Evolutionary conservation across 1,139 yeast genomes (phyloP).

Genomic region (Pneumocystis oryctolagi): DNA sequence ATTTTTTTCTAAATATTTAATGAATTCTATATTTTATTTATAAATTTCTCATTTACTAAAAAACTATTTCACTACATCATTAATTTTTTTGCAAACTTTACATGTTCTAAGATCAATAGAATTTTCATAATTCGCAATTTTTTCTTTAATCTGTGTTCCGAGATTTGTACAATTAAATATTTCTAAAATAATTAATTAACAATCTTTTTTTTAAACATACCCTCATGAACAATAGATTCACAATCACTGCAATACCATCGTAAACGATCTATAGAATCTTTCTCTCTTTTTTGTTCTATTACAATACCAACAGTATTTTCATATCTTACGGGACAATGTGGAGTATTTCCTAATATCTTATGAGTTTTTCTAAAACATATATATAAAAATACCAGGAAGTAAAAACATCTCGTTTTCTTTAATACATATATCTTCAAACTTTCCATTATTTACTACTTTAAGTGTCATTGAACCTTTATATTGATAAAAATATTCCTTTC

Average conservation of each 20-base stretch:
- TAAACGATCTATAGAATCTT: constrained; percentile 42
- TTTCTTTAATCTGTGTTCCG: constrained; percentile 81
- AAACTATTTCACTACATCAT: background rate
- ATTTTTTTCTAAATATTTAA: background rate
- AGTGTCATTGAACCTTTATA: constrained; percentile 74
- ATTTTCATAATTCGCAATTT: constrained; percentile 55
- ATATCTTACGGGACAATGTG: constrained; percentile 82
- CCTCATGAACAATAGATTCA: constrained; percentile 41
- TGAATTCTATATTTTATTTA: background rate
- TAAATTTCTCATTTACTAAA: background rate
- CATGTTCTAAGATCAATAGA: constrained; percentile 58
- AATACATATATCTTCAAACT: constrained; percentile 58
- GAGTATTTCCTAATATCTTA: constrained; percentile 43
- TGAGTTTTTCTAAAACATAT: background rate
- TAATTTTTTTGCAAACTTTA: constrained; percentile 40
- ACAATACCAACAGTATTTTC: constrained; percentile 80
- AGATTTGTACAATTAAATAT: constrained; percentile 65
- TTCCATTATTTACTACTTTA: constrained; percentile 64
- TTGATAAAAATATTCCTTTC: constrained; percentile 41
- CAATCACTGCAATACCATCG: background rate
- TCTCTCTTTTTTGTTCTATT: constrained; percentile 85
- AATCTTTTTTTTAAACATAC: constrained; percentile 51
- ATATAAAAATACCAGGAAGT: constrained; percentile 36
- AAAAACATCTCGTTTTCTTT: constrained; percentile 78
- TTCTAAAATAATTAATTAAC: constrained; percentile 52